Base-by-base conservation (phyloP, 139 green algal species). In the Chlamydomonas incerta region DNA sequence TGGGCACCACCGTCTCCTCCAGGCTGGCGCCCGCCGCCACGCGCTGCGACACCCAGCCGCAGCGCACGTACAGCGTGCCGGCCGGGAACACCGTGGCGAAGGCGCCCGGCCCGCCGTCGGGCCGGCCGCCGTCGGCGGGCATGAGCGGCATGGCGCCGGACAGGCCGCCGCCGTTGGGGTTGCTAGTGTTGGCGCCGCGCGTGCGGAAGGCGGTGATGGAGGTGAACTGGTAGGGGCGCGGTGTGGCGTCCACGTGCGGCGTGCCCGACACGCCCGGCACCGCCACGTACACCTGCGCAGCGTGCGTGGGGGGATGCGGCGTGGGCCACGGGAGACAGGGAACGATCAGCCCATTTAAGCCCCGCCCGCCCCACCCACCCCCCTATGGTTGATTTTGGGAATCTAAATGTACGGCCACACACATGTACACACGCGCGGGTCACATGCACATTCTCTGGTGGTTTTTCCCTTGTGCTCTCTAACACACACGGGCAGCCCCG, bases 31-130 rank as follows among this genome's bases (percentile, higher is more conserved):
- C 66, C 15, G 84, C 52, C 0, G 50, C 28, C 3, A 73, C 72
- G 1, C 58, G 34, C 11, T 93, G 86, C 2, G 81, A 17, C 18
- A 93, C 90, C 91, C 91, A 94, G 67, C 90, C 91, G 72, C 91
- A 92, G 26, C 88, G 86, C n/a, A 91, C 83, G 70, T 90, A 90
- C 35, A 94, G 8, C 15, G 58, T n/a, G 62, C 91, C 91, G 57
- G 83, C 62, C 3, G 88, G 86, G 85, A 92, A 94, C 2, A 94
- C 65, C 21, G 88, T 50, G 8, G 41, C 41, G 41, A 50, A 50
- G 41, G 41, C 41, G 41, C 41, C 41, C 6, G 41, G 41, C 5
- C 41, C 41, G 41, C 41, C 41, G 41, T 8, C 41, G 41, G 41
- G 41, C 41, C 41, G 41, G 41, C 41, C 41, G 41, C 6, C 41